These are phyloP conservation scores for Fistulinella cinereoalba DNA, from an alignment of 1,284 basidiomycete species.

Conservation along the genomic window DNA sequence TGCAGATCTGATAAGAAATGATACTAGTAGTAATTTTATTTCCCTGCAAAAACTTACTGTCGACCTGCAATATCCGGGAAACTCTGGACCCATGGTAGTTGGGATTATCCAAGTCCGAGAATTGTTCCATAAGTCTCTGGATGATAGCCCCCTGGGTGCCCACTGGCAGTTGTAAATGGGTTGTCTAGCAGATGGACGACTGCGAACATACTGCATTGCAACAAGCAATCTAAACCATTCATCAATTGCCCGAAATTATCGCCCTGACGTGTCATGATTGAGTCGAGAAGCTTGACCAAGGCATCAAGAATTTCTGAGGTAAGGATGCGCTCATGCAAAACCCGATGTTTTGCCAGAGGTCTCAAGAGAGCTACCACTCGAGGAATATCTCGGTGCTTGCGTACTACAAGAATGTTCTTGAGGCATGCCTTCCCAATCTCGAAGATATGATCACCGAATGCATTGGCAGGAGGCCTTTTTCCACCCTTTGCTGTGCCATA, in stretches of 20 bases:
- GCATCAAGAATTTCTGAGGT: slow-evolving; percentile 14
- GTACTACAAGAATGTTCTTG: slow-evolving; percentile 5
- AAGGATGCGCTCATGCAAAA: slow-evolving; percentile 15
- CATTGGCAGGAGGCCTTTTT: not conserved
- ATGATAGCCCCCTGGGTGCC: slow-evolving; percentile 8
- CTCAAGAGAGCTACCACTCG: slow-evolving; percentile 25
- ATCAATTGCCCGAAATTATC: slow-evolving; percentile 21
- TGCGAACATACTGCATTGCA: slow-evolving; percentile 18
- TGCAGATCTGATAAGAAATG: slow-evolving; percentile 7
- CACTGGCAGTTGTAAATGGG: slow-evolving; percentile 7
- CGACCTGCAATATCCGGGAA: slow-evolving; percentile 13
- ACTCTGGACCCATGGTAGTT: slow-evolving; percentile 9
- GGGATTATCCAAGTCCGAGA: not conserved
- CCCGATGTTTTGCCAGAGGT: slow-evolving; percentile 15
- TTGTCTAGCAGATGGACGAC: not conserved
- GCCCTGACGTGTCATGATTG: not conserved
- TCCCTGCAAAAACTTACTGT: slow-evolving; percentile 4
- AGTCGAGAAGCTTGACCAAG: slow-evolving; percentile 18
- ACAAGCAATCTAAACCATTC: slow-evolving; percentile 18
- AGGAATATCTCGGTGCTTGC: slow-evolving; percentile 14
- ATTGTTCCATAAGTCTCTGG: slow-evolving; percentile 7
- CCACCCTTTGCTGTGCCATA: not conserved
- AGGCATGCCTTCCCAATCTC: slow-evolving; percentile 10
- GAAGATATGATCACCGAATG: slow-evolving; percentile 3
- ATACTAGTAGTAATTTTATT: not conserved